Base-by-base conservation (phyloP, 2,329 filamentous ascomycete species). In the Intubia oerlemansii region DNA sequence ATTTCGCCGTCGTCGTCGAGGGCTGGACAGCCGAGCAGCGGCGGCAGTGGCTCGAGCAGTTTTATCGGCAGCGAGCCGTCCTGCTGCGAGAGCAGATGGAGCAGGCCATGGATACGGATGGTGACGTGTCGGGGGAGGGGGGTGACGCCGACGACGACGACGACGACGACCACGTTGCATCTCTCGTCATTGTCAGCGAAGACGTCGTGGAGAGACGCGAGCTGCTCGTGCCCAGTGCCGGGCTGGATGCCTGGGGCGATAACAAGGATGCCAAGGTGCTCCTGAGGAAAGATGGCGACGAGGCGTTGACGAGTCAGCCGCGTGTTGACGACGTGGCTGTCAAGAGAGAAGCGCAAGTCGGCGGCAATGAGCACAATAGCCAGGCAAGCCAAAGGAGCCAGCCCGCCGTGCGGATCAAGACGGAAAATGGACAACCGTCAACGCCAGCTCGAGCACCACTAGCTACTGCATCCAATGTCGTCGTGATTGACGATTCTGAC, bases 1-100 rank as follows among this genome's bases (percentile, higher is more conserved):
- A 88, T 35, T 95, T 95, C 58, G 88, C 84, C 4, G 54, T 93
- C 21, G 69, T 82, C 10, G 84, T 95, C 4, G 88, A 95, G 49
- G 66, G 71, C 10, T 90, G 82, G 79, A 90, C 78, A 25, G 78
- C 85, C 46, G 78, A 76, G 42, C 63, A 88, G 51, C 56, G 85
- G 42, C 62, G 77, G 35, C 70, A 74, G 38, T 84, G 69, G 47
- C 54, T 95, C 16, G 77, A 90, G 32, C 56, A 54, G 4, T 95
- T 92, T 49, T 95, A 95, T 54, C 53, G 57, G 36, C 59, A 58
- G 39, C 59, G 84, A 37, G 61, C 68, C 43, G 60, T 62, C 34
- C 54, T 53, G 39, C 30, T 70, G 23, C 43, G 25, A 28, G 32
- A 32, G 21, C 15, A 7, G 24, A 27, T 28, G 15, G 34, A 28